Base-by-base conservation (phyloP, 2,329 filamentous ascomycete species). In the Atkinsonella texensis region DNA sequence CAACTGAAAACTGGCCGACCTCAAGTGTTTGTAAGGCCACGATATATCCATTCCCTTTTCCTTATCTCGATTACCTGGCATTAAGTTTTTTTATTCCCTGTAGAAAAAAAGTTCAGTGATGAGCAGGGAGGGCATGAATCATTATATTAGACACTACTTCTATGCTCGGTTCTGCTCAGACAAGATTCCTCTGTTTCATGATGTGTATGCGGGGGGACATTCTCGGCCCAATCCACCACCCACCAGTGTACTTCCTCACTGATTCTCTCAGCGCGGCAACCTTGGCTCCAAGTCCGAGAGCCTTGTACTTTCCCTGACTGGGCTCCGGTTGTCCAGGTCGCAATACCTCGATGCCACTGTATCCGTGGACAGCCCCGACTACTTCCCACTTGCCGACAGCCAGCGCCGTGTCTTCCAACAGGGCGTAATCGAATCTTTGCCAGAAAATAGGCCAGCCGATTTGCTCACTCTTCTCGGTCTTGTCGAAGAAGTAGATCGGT, bases 191-290 rank as follows among this genome's bases (percentile, higher is more conserved):
- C 38, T 64, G 63, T 55, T 65, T 72, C 62, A 81, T 59, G 17
- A 83, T 70, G 56, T 72, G 65, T 43, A 83, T 72, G 49, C 70
- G 68, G 6, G 79, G 77, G 55, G 71, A 70, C 77, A 84, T 81
- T 56, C 73, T 71, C 23, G 80, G 81, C 0, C 81, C 82, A 57
- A 79, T 57, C 81, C 81, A 85, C 77, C 79, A 83, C 0, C 82
- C 81, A 2, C 79, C 74, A 0, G 78, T 81, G 5, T 67, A 53
- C 28, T 54, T 55, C 53, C 74, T 73, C 7, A 78, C 70, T 2
- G 55, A 46, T 5, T 70, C 64, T 52, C 72, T 71, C 35, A 74
- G 49, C 28, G 56, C 57, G 32, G 62, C 66, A 15, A 79, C 61
- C 0, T 63, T 46, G 35, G 63, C 65, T 1, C 73, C 78, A 35